Evolutionary conservation across 2,329 filamentous ascomycete genomes (phyloP).

Genomic region (Dactylella cylindrospora): DNA sequence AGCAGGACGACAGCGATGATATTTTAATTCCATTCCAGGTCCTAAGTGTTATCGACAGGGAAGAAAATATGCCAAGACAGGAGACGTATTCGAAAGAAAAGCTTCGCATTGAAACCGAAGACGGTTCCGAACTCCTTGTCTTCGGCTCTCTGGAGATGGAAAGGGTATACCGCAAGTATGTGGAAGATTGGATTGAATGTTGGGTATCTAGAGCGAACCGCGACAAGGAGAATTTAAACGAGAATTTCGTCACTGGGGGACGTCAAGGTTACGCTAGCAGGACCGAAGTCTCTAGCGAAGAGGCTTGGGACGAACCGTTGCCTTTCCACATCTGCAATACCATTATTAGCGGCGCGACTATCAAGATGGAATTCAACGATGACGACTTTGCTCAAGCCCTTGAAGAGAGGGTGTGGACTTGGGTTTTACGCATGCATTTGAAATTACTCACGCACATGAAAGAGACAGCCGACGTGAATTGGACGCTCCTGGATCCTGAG

Average conservation of each 20-base stretch:
- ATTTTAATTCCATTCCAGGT: no score
- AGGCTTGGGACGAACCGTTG: not conserved
- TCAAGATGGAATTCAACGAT: not conserved
- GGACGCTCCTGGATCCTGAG: constrained; percentile 3
- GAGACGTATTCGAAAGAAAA: not conserved
- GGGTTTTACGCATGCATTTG: constrained; percentile 16
- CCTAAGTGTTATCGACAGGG: no score
- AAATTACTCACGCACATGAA: constrained; percentile 15
- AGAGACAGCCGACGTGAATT: constrained; percentile 7
- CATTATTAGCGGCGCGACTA: constrained; percentile 2
- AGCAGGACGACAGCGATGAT: no score
- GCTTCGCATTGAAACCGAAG: constrained; percentile 2
- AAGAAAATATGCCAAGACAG: no score
- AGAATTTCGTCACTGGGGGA: not conserved
- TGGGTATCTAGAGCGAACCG: constrained; percentile 2
- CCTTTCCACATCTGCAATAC: constrained; percentile 4
- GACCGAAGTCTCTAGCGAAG: no score
- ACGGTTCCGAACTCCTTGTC: not conserved
- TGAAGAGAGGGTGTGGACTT: constrained; percentile 13
- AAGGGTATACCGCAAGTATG: constrained; percentile 3
- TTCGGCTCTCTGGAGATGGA: constrained; percentile 31
- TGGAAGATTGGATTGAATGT: constrained; percentile 19
- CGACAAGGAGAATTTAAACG: not conserved
- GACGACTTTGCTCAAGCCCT: not conserved
- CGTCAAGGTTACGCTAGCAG: not conserved